These are phyloP conservation scores for Bjerkandera adusta DNA, from an alignment of 1,284 basidiomycete genomes.

Conservation along the genomic window DNA sequence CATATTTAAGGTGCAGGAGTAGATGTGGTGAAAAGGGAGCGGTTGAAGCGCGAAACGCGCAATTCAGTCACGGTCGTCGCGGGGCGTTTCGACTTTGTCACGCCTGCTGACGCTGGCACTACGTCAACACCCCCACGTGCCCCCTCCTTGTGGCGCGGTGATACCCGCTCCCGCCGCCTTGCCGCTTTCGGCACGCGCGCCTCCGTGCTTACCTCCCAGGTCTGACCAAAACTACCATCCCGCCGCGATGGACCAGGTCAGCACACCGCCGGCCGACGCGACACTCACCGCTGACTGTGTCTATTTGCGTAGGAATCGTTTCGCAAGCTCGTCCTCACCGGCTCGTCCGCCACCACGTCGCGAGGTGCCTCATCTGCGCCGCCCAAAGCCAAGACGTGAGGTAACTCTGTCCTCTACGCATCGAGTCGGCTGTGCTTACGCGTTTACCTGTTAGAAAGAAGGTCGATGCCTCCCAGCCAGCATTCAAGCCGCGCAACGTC, in stretches of 20 bases:
- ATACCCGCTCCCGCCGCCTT: too few relatives aligned
- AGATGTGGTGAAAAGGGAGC: too few relatives aligned
- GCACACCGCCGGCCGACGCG: background rate
- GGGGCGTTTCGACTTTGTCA: too few relatives aligned
- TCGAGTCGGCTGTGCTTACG: background rate
- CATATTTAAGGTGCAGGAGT: too few relatives aligned
- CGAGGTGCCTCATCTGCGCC: background rate
- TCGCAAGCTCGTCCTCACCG: constrained; percentile 14
- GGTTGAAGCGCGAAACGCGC: too few relatives aligned
- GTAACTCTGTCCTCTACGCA: background rate
- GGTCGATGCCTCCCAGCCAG: constrained; percentile 32
- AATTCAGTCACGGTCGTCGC: too few relatives aligned
- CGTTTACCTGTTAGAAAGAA: constrained; percentile 23
- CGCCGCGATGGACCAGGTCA: constrained; percentile 15
- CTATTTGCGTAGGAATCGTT: constrained; percentile 11
- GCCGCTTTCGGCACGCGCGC: too few relatives aligned
- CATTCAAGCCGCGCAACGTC: constrained; percentile 76
- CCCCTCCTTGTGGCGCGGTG: too few relatives aligned
- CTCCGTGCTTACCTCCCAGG: too few relatives aligned
- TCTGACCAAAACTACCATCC: too few relatives aligned
- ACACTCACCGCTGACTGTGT: background rate
- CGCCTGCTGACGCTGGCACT: too few relatives aligned
- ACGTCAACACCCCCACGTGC: too few relatives aligned
- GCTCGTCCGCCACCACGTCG: constrained; percentile 1
- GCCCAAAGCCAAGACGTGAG: constrained; percentile 15